Evolutionary conservation across 148 eudicot genomes (phyloP).

Genomic region (Rhododendron molle): DNA sequence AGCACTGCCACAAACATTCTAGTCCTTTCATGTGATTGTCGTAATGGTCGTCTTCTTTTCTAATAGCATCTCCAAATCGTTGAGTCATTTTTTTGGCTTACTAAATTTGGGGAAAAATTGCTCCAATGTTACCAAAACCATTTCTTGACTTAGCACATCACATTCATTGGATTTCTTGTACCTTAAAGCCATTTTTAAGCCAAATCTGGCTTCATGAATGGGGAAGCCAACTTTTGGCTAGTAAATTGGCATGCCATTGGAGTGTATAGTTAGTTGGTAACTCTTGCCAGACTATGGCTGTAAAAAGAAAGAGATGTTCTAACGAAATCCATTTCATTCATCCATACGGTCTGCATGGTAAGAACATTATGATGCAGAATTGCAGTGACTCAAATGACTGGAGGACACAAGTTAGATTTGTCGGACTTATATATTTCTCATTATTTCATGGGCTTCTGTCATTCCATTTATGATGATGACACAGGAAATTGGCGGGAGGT

Average conservation of each 20-base stretch:
- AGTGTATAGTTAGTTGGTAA: not conserved
- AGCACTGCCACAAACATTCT: not conserved
- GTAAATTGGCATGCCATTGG: not conserved
- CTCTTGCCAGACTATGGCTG: not conserved
- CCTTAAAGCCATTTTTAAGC: not conserved
- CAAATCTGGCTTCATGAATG: not conserved
- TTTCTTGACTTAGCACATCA: not conserved
- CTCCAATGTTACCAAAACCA: not conserved
- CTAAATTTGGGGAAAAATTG: not conserved
- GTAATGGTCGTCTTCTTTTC: not conserved
- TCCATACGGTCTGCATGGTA: not conserved
- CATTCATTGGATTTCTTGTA: not conserved
- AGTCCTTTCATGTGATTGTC: not conserved
- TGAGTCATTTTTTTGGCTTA: not conserved
- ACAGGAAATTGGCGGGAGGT: constrained; percentile 50
- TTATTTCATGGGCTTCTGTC: not conserved
- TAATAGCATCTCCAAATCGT: not conserved
- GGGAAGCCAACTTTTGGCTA: not conserved
- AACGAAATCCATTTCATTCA: not conserved
- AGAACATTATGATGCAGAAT: not conserved
- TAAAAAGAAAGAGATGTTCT: not conserved
- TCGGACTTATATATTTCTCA: not conserved
- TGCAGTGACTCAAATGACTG: not conserved
- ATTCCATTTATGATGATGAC: constrained; percentile 1
- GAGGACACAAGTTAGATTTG: not conserved